These are phyloP conservation scores for Fusarium veterinarium DNA, from an alignment of 2,329 filamentous ascomycete genomes.

Conservation along the genomic window DNA sequence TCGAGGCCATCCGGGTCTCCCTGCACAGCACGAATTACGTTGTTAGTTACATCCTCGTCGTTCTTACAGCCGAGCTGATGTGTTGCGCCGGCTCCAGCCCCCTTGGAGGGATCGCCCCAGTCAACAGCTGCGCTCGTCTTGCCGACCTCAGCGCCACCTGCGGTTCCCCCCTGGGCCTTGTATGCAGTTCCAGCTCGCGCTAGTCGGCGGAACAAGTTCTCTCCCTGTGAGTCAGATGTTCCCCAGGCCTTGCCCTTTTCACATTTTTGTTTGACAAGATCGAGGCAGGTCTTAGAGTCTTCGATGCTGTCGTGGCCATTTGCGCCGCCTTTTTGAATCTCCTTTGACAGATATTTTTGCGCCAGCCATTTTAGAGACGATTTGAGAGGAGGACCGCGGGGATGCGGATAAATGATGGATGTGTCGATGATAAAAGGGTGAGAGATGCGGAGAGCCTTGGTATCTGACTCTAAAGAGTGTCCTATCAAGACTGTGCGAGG, in stretches of 20 bases:
- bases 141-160: constrained; percentile 64
- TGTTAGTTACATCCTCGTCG: constrained; percentile 68
- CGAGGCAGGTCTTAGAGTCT: constrained; percentile 89
- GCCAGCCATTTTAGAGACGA: constrained; percentile 90
- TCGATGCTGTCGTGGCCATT: constrained; percentile 91
- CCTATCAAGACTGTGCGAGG: constrained; percentile 80
- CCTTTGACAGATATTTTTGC: constrained; percentile 84
- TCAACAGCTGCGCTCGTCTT: constrained; percentile 83
- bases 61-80: constrained; percentile 67
- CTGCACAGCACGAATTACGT: constrained; percentile 67
- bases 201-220: constrained; percentile 90
- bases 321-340: constrained; percentile 85
- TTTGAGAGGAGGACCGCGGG: constrained; percentile 88
- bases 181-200: constrained; percentile 71
- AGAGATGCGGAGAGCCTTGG: constrained; percentile 84
- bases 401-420: constrained; percentile 88
- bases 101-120: constrained; percentile 82
- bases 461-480: constrained; percentile 84
- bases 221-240: constrained; percentile 78
- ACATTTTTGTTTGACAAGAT: constrained; percentile 95
- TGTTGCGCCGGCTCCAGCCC: constrained; percentile 66
- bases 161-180: constrained; percentile 68
- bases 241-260: constrained; percentile 92
- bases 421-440: constrained; percentile 97
- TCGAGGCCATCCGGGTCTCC: constrained; percentile 69